Evolutionary conservation across 139 green algal species (phyloP), one percentile per base, ranked within the genome.

Genomic region (Closterium sp.): DNA sequence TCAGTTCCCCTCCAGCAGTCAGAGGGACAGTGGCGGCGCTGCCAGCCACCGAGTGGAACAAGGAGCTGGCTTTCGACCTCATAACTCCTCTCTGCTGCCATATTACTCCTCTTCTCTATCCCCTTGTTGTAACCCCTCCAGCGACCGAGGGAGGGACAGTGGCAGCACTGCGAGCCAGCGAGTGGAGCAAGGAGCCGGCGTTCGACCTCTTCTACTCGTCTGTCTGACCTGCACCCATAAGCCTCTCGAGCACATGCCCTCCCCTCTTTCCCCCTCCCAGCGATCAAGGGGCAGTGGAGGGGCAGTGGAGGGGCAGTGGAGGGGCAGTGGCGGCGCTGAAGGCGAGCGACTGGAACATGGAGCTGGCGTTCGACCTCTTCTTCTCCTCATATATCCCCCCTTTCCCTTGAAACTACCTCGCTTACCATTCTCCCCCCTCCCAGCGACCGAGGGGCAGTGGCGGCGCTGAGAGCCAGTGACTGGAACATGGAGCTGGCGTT

Each of bases 401-500:
- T n/a, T n/a, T n/a, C n/a, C n/a, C n/a, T n/a, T n/a, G n/a, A n/a
- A n/a, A n/a, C n/a, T n/a, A n/a, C n/a, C n/a, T n/a, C n/a, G n/a
- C n/a, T n/a, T n/a, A n/a, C n/a, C n/a, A n/a, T n/a, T n/a, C n/a
- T n/a, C n/a, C n/a, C n/a, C n/a, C n/a, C n/a, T n/a, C n/a, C n/a
- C n/a, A n/a, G n/a, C n/a, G n/a, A n/a, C n/a, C n/a, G n/a, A n/a
- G n/a, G n/a, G n/a, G n/a, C n/a, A n/a, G n/a, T n/a, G n/a, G n/a
- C n/a, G n/a, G n/a, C n/a, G n/a, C n/a, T n/a, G 85, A n/a, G 84
- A 28, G 85, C 91, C 35, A 66, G 43, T 43, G 92, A 94, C 84
- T 95, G 93, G 93, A 95, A 94, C 92, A 12, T 95, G 88, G 93
- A 95, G 86, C 81, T 8, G 12, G 93, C 93, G 16, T 95, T 95